A percentile compares a stretch with the other conserved stretches of the same genome.
Evolutionary conservation across 257 asterid genomes (phyloP).

Genomic region (Plantago ovata): DNA sequence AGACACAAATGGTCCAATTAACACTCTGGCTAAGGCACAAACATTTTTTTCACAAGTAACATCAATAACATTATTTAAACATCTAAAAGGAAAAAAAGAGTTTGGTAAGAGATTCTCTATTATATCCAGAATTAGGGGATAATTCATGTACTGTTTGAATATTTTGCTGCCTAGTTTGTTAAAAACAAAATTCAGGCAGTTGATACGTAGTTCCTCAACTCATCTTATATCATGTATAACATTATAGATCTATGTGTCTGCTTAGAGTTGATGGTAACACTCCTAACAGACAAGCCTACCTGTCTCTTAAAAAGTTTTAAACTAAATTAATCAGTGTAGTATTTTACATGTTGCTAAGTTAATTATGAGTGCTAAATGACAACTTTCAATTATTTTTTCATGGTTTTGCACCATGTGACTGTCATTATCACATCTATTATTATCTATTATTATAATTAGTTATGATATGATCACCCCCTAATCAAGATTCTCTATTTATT

Average conservation of each 20-base stretch:
- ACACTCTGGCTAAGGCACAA: conserved; percentile 22
- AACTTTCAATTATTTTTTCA: neutral
- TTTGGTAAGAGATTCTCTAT: conserved; percentile 32
- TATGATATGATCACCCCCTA: no score
- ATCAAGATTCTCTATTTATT: no score
- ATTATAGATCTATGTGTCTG: conserved; percentile 28
- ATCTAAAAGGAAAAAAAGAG: conserved; percentile 21
- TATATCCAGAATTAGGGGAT: neutral
- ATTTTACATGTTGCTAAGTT: no score
- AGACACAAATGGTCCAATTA: no score
- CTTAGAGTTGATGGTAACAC: conserved; percentile 16
- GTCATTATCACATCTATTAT: conserved; percentile 38
- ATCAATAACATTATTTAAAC: conserved; percentile 1
- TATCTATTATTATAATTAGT: neutral
- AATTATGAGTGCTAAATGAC: neutral
- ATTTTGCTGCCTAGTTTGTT: neutral
- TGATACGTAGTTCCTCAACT: conserved; percentile 8
- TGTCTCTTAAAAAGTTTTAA: neutral
- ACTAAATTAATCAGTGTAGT: no score
- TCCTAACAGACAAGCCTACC: conserved; percentile 16
- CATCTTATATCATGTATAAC: conserved; percentile 26
- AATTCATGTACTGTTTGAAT: neutral
- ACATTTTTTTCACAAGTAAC: conserved; percentile 6
- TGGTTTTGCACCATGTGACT: conserved; percentile 38
- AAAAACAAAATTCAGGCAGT: conserved; percentile 31